A percentile compares a stretch with the other conserved stretches of the same genome.
These are phyloP conservation scores for Pyrenochaeta sp. DNA, from an alignment of 2,329 filamentous ascomycete species.

Conservation along the genomic window DNA sequence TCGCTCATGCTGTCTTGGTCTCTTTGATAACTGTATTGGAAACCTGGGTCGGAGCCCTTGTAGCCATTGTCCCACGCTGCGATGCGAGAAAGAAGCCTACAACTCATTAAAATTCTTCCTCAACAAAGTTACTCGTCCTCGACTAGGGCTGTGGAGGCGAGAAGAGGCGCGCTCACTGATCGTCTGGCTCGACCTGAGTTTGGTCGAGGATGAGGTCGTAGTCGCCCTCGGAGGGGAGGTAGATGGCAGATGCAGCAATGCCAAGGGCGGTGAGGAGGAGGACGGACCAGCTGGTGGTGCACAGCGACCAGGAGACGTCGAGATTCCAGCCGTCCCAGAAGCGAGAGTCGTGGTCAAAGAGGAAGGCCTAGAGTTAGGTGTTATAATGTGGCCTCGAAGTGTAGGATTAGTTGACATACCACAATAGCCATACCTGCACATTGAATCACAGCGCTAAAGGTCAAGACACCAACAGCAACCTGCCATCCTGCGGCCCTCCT, in stretches of 20 bases:
- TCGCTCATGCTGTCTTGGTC: constrained; percentile 30
- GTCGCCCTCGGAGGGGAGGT: constrained; percentile 80
- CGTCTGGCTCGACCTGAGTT: constrained; percentile 37
- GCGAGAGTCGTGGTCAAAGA: constrained; percentile 82
- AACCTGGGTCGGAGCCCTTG: constrained; percentile 25
- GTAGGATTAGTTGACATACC: no score
- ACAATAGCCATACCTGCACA: constrained; percentile 82
- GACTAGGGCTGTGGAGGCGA: constrained; percentile 1
- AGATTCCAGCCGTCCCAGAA: constrained; percentile 85
- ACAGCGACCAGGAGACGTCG: constrained; percentile 78
- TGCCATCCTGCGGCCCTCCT: constrained; percentile 85
- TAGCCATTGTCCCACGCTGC: constrained; percentile 46
- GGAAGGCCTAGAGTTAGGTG: constrained; percentile 72
- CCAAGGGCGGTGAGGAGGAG: constrained; percentile 62
- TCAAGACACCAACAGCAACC: constrained; percentile 71
- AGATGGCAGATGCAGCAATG: constrained; percentile 70
- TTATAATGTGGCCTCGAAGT: constrained; percentile 9
- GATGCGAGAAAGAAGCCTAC: constrained; percentile 43
- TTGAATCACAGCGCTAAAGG: constrained; percentile 72
- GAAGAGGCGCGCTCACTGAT: constrained; percentile 35
- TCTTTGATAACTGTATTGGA: constrained; percentile 28
- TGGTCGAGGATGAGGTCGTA: constrained; percentile 75
- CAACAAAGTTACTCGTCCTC: constrained; percentile 4
- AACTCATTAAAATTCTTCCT: constrained; percentile 27
- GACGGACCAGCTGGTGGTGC: constrained; percentile 66